These are phyloP conservation scores for Nakaseomyces kungkrabaensis DNA, from an alignment of 1,139 yeast genomes.

Conservation along the genomic window DNA sequence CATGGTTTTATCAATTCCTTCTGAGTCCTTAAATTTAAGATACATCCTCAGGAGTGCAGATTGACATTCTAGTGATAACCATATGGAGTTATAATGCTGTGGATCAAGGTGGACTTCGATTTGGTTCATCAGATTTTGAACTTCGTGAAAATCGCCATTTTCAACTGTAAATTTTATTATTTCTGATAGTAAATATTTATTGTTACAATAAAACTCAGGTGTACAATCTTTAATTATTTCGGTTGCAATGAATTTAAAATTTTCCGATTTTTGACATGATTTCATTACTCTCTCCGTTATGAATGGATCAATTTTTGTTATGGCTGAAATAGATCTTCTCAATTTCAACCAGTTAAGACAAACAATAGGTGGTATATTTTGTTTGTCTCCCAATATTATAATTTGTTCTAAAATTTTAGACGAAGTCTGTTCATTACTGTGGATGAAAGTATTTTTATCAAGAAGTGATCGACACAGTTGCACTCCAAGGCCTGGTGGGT, in stretches of 20 bases:
- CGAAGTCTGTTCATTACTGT: neutral
- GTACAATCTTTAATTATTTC: conserved; percentile 30
- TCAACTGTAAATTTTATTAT: conserved; percentile 30
- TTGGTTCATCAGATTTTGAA: conserved; percentile 27
- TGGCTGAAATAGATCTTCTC: neutral
- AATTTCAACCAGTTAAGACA: neutral
- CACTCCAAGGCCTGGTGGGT: neutral
- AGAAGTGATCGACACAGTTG: neutral
- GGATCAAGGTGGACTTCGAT: conserved; percentile 14
- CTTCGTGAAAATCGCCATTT: conserved; percentile 22
- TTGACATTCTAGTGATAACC: conserved; percentile 21
- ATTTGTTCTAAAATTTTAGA: neutral
- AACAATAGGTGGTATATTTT: neutral
- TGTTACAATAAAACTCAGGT: conserved; percentile 29
- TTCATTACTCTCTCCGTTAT: neutral
- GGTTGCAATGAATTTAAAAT: conserved; percentile 26
- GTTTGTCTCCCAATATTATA: neutral
- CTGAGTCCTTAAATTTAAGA: conserved; percentile 32
- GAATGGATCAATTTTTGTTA: neutral
- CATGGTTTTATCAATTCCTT: conserved; percentile 34
- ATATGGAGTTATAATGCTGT: conserved; percentile 21
- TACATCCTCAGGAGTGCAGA: conserved; percentile 34
- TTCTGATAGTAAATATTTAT: conserved; percentile 31
- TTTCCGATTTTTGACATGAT: conserved; percentile 2
- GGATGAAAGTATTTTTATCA: neutral